Conservation (phyloP, 2,329 filamentous ascomycete species). For the Hypoxylon sp. region DNA sequence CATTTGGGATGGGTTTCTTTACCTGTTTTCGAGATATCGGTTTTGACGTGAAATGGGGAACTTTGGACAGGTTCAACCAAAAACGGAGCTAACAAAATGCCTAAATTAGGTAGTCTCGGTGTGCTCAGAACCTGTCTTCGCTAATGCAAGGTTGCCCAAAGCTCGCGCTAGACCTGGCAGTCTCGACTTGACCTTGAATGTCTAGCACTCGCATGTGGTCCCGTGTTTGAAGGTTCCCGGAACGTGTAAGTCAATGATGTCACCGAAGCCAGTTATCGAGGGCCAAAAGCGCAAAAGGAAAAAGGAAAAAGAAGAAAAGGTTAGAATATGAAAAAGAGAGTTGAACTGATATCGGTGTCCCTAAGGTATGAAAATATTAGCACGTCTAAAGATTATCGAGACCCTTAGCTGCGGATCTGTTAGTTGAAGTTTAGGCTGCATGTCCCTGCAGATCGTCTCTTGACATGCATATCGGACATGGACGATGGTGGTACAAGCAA, state of each 20-base stretch:
- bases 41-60: constrained; percentile 14
- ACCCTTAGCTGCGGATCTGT: constrained; percentile 18
- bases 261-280: constrained; percentile 12
- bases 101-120: constrained; percentile 34
- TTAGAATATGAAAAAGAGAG: constrained; percentile 1
- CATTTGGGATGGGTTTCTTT: constrained; percentile 9
- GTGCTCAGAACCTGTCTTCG: constrained; percentile 23
- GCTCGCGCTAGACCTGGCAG: constrained; percentile 14
- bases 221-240: constrained; percentile 6
- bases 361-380: neutral
- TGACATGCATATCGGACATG: constrained; percentile 36
- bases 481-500: neutral
- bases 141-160: constrained; percentile 20
- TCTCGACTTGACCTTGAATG: constrained; percentile 9
- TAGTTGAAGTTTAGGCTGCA: constrained; percentile 26
- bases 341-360: neutral
- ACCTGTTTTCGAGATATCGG: constrained; percentile 19
- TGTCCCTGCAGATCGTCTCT: constrained; percentile 40
- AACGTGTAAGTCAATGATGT: constrained; percentile 31
- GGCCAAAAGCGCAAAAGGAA: constrained; percentile 1
- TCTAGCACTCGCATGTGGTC: constrained; percentile 23
- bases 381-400: neutral
- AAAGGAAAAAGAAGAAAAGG: neutral
- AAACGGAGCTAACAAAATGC: constrained; percentile 17
- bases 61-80: constrained; percentile 33